phyloP scores from a whole-genome alignment of 805 yeast species.

The Candida vaughaniae region DNA sequence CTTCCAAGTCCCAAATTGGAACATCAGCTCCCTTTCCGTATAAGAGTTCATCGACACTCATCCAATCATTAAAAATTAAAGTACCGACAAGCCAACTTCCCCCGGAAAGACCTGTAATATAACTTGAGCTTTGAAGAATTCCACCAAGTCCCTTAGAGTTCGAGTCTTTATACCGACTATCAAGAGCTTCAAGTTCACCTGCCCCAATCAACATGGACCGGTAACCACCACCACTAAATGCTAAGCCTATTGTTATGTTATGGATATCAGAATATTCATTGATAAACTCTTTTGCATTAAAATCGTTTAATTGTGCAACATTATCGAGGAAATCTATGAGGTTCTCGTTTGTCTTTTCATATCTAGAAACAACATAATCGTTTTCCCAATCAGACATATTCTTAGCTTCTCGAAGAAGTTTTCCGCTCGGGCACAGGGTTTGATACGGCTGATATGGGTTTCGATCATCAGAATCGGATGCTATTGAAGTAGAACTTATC shows the following conservation, averaged over 20 bases:
- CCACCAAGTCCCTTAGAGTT: conserved; percentile 37
- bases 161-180: conserved; percentile 31
- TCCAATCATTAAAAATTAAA: conserved; percentile 37
- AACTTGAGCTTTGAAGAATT: conserved; percentile 37
- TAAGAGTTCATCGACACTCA: conserved; percentile 30
- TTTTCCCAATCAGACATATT: conserved; percentile 23
- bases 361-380: conserved; percentile 25
- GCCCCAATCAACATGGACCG: conserved; percentile 43
- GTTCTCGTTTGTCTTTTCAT: conserved; percentile 28
- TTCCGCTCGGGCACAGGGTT: conserved; percentile 28
- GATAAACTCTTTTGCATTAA: conserved; percentile 31
- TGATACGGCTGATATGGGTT: conserved; percentile 30
- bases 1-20: conserved; percentile 64
- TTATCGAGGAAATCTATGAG: conserved; percentile 25
- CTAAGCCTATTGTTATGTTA: conserved; percentile 26
- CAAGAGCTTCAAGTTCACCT: conserved; percentile 41
- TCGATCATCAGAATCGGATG: conserved; percentile 10
- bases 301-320: conserved; percentile 30
- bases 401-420: conserved; percentile 27
- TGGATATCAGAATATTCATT: conserved; percentile 18
- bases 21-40: conserved; percentile 16
- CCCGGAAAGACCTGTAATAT: conserved; percentile 41
- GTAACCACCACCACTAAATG: conserved; percentile 34
- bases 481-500: not conserved
- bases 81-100: conserved; percentile 42